These are phyloP conservation scores for Thalassiosira profunda DNA, from an alignment of 108 stramenopile genomes.

Conservation along the genomic window DNA sequence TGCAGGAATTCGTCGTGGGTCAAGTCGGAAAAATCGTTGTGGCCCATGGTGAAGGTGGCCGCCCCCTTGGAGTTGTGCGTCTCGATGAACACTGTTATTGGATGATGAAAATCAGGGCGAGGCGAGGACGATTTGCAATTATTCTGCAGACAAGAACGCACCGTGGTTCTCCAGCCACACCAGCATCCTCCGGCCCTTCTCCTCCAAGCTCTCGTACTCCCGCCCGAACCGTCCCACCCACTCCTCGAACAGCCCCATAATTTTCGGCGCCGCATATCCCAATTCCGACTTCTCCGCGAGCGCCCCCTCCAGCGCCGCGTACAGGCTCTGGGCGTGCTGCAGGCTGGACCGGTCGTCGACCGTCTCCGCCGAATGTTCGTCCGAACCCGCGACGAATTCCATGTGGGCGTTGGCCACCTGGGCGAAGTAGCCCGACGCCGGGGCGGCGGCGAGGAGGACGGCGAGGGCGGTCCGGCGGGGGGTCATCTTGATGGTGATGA, in stretches of 20 bases:
- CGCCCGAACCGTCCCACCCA: constrained; percentile 64
- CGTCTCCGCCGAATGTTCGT: background rate
- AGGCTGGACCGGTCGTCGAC: background rate
- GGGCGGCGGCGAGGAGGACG: background rate
- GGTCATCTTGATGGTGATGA: no score
- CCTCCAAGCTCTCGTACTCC: constrained; percentile 55
- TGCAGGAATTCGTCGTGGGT: constrained; percentile 87
- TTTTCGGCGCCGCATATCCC: constrained; percentile 1
- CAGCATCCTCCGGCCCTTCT: constrained; percentile 49
- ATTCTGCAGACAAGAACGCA: constrained; percentile 43
- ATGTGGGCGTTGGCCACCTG: constrained; percentile 21
- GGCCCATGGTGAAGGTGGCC: constrained; percentile 77
- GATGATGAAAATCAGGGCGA: background rate
- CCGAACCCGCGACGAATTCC: constrained; percentile 13
- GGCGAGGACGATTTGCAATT: background rate
- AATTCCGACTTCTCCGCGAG: background rate
- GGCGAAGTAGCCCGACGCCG: constrained; percentile 15
- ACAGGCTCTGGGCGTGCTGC: background rate
- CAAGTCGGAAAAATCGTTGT: constrained; percentile 94
- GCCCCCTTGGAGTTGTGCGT: constrained; percentile 83
- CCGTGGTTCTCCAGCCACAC: constrained; percentile 86
- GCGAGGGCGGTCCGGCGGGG: background rate
- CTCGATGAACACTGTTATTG: constrained; percentile 75
- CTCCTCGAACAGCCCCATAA: constrained; percentile 39
- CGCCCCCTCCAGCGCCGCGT: background rate